Percentiles rank a stretch among this genome's conserved stretches.
Evolutionary conservation across 164 flowering plant species (phyloP).

Genomic region (Litsea cubeba): DNA sequence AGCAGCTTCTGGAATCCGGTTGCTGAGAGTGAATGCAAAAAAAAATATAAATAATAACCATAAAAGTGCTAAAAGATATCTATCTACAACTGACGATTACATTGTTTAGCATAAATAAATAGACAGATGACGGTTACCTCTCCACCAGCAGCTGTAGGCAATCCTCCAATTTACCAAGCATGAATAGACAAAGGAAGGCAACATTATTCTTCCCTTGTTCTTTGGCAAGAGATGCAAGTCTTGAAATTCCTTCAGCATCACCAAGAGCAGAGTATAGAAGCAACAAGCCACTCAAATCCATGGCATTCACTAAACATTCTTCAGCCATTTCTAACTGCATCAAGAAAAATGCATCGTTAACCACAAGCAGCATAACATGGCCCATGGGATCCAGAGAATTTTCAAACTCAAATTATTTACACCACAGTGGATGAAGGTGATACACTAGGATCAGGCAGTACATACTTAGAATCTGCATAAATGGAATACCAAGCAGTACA

Average conservation of each 20-base stretch:
- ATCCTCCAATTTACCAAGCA: conserved; percentile 89
- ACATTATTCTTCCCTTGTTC: conserved; percentile 96
- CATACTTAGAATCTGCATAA: not conserved
- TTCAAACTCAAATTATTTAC: too few relatives aligned
- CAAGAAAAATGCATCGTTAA: conserved; percentile 2
- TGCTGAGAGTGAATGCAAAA: conserved; percentile 45
- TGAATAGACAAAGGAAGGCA: conserved; percentile 84
- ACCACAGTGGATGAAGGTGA: not conserved
- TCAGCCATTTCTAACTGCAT: conserved; percentile 96
- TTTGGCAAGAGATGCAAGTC: conserved; percentile 79
- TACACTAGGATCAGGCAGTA: not conserved
- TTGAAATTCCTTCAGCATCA: conserved; percentile 79
- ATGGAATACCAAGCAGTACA: not conserved
- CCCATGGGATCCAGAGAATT: not conserved
- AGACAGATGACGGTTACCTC: conserved; percentile 45
- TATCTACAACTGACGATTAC: not conserved
- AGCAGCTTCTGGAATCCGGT: conserved; percentile 99
- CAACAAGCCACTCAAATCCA: conserved; percentile 91
- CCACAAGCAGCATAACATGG: not conserved
- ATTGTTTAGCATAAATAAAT: not conserved
- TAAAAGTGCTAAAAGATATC: not conserved
- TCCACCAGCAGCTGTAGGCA: conserved; percentile 91
- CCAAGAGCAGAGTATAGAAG: conserved; percentile 91
- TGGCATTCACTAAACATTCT: conserved; percentile 76
- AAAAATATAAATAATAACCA: not conserved